phyloP scores from a whole-genome alignment of 768 basidiomycete genomes.

The Tricholoma terreum region DNA sequence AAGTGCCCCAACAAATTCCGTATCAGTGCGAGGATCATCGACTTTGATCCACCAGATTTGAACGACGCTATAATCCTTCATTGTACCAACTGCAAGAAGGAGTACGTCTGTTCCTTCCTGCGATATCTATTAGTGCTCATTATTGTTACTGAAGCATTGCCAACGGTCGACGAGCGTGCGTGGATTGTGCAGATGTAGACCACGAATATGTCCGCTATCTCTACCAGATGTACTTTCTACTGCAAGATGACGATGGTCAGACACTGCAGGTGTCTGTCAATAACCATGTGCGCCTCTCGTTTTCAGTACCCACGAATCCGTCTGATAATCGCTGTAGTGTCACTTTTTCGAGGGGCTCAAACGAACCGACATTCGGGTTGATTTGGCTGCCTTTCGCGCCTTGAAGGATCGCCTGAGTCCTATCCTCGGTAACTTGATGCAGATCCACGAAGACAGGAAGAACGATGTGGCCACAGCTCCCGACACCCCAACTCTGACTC shows the following conservation, averaged over 20 bases:
- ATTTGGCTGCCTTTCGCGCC: conserved; percentile 32
- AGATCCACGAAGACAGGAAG: conserved; percentile 31
- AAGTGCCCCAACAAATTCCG: conserved; percentile 37
- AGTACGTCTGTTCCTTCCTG: conserved; percentile 33
- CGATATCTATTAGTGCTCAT: conserved; percentile 1
- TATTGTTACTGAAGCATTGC: conserved; percentile 38
- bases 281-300: conserved; percentile 34
- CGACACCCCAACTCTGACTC: conserved; percentile 9
- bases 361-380: conserved; percentile 40
- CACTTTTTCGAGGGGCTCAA: conserved; percentile 42
- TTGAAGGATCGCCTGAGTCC: conserved; percentile 42
- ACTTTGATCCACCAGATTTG: conserved; percentile 54
- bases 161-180: conserved; percentile 40
- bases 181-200: conserved; percentile 51
- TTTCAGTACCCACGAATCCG: background rate
- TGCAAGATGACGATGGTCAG: conserved; percentile 48
- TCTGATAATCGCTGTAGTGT: conserved; percentile 29
- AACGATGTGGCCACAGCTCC: background rate
- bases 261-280: conserved; percentile 46
- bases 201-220: conserved; percentile 45
- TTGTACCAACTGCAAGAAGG: conserved; percentile 51
- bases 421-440: conserved; percentile 45
- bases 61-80: conserved; percentile 43
- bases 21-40: conserved; percentile 47
- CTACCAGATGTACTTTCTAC: conserved; percentile 47